phyloP scores from a whole-genome alignment of 192 early-diverging fungal species.

The Radiomyces spectabilis region DNA sequence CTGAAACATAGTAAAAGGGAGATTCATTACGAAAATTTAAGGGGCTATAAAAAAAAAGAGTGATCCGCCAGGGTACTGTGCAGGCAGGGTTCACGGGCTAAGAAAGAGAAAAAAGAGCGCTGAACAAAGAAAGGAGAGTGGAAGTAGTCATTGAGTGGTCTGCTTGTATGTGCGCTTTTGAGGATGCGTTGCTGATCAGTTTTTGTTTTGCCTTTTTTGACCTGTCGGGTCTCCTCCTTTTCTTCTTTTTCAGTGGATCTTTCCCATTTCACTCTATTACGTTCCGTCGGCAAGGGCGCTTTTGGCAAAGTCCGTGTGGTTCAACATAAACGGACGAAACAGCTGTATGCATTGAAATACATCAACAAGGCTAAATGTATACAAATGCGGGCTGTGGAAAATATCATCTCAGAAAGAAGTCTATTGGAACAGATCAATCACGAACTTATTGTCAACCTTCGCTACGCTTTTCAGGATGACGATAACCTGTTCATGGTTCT shows the following conservation, averaged over 20 bases:
- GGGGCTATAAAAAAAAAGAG: not conserved
- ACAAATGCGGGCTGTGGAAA: slow-evolving; percentile 76
- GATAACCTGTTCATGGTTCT: slow-evolving; percentile 87
- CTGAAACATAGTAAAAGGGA: not conserved
- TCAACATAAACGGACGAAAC: slow-evolving; percentile 73
- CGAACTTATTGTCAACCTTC: slow-evolving; percentile 79
- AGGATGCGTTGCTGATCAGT: not conserved
- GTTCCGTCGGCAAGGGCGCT: slow-evolving; percentile 88
- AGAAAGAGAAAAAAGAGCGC: not conserved
- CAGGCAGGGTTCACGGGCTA: not conserved
- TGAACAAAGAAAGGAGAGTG: not conserved
- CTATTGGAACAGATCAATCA: slow-evolving; percentile 83
- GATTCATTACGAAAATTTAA: not conserved
- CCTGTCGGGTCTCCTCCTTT: no score
- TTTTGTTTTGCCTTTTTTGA: not conserved
- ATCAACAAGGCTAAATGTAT: slow-evolving; percentile 95
- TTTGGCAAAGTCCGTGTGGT: slow-evolving; percentile 95
- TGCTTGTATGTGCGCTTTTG: not conserved
- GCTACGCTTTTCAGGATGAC: slow-evolving; percentile 94
- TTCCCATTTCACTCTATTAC: slow-evolving; percentile 78
- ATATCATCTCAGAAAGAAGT: slow-evolving; percentile 86
- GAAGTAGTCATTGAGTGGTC: not conserved
- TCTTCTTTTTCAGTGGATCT: slow-evolving; percentile 2
- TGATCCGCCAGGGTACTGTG: not conserved
- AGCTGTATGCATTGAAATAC: slow-evolving; percentile 88